Evolutionary conservation across 2,329 filamentous ascomycete species (phyloP), one percentile per base, ranked within the genome.

Genomic region (Fulvia fulva): DNA sequence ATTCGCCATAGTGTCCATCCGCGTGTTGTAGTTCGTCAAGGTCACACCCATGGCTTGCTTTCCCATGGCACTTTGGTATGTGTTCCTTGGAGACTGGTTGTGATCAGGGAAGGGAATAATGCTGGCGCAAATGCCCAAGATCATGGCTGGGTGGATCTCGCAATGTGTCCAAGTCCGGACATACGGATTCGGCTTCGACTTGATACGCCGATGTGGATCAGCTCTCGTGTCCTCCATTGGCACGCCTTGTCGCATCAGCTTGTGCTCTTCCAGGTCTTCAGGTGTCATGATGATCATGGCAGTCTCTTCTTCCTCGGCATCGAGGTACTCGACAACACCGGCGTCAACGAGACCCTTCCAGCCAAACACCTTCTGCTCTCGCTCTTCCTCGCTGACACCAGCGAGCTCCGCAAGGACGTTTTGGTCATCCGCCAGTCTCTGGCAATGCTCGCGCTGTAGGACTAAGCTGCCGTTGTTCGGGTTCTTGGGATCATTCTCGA

Each of bases 1-100:
- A 69, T 99, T 99, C 68, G 93, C 89, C 94, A 99, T 99, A 4
- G 94, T 99, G 72, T 99, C 94, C 93, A 99, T 97, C 63, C 94
- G 91, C 62, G 93, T 87, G 43, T 90, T 88, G 75, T 96, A 99
- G 73, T 99, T 99, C 12, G 95, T 99, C 57, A 99, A 82, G 79
- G 96, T 97, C 68, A 97, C 92, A 72, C 95, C 94, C 95, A 99
- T 99, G 62, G 94, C 94, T 83, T 99, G 94, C 78, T 99, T 99
- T 80, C 95, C 94, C 94, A 99, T 99, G 73, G 94, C 94, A 69
- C 41, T 53, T 51, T 50, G 47, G 12, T 69, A 99, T 3, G 93
- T 97, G 73, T 99, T 99, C 88, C 94, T 89, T 65, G 94, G 94
- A 63, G 93, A 97, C 57, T 91, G 90, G 74, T 99, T 99, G 80